Base-by-base conservation (phyloP, 2,329 filamentous ascomycete genomes). In the Fusarium armeniacum region DNA sequence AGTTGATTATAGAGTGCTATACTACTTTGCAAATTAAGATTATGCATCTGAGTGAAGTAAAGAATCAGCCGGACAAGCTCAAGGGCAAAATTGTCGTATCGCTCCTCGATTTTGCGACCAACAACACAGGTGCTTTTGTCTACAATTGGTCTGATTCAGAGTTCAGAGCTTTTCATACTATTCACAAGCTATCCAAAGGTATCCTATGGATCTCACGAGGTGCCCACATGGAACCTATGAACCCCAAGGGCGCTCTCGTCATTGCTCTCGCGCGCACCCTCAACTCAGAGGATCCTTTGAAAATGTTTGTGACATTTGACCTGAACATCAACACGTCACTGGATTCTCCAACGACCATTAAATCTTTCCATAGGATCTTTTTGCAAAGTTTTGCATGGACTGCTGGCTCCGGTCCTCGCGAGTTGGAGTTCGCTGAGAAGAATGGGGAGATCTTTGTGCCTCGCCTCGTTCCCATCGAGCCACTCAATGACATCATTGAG, bases 161-260 rank as follows among this genome's bases (percentile, higher is more conserved):
- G 6, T 88, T 86, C 63, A 54, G 77, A 1, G 41, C 70, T 2
- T 79, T 88, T 30, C 79, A 83, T 30, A 65, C 70, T 0, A 70
- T 88, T 18, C 72, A 84, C 4, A 69, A 73, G 6, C 55, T 53
- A 2, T 76, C 81, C 1, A 78, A 77, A 18, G 78, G 80, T 3
- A 68, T 87, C 2, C 47, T 88, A 2, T 88, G 86, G 85, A 64
- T 86, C 20, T 83, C 83, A 1, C 75, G 76, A 0, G 81, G 81
- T 6, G 83, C 81, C 3, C 80, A 83, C 32, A 79, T 73, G 76
- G 76, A 65, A 44, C 75, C 73, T 16, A 50, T 33, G 40, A 78
- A 76, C 18, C 83, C 84, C 0, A 71, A 72, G 26, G 75, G 77
- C 15, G 77, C 83, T 3, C 77, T 81, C 0, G 78, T 85, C 22